Conservation (phyloP, 2,329 filamentous ascomycete species). For the Claviceps lovelessii region DNA sequence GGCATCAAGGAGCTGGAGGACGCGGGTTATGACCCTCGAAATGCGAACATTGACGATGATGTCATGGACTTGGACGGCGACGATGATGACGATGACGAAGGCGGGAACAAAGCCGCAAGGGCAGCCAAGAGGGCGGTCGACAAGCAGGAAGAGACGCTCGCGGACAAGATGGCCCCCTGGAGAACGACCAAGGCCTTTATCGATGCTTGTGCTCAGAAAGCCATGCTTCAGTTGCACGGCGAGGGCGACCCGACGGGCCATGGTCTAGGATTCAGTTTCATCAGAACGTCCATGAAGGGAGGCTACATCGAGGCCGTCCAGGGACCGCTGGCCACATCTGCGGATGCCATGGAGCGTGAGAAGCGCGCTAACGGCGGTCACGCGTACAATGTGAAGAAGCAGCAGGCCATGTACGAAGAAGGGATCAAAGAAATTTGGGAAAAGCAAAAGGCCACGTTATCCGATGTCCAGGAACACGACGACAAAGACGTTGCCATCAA, state of each 20-base stretch:
- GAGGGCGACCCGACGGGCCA: constrained; percentile 89
- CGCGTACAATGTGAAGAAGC: constrained; percentile 91
- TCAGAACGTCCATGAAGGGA: constrained; percentile 97
- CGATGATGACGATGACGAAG: constrained; percentile 32
- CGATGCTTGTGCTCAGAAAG: constrained; percentile 83
- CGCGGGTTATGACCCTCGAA: constrained; percentile 64
- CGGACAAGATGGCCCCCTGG: constrained; percentile 88
- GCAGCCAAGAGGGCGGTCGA: constrained; percentile 30
- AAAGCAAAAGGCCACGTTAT: constrained; percentile 65
- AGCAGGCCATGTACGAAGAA: constrained; percentile 82
- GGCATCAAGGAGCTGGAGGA: constrained; percentile 83
- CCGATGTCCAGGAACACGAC: constrained; percentile 54
- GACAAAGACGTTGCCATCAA: constrained; percentile 45
- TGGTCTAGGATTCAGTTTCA: constrained; percentile 90
- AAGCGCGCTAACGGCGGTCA: constrained; percentile 84
- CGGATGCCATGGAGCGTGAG: constrained; percentile 76
- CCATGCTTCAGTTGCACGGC: constrained; percentile 89
- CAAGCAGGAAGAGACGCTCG: constrained; percentile 54
- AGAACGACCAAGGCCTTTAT: constrained; percentile 94
- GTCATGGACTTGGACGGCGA: constrained; percentile 50
- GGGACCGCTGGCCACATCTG: constrained; percentile 50
- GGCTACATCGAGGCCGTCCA: constrained; percentile 75
- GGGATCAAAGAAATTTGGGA: constrained; percentile 90
- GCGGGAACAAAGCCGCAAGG: constrained; percentile 24
- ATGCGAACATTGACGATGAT: constrained; percentile 48